A percentile compares a stretch with the other conserved stretches of the same genome.
phyloP scores from a whole-genome alignment of 805 yeast genomes.

The Danielozyma ontarioensis region DNA sequence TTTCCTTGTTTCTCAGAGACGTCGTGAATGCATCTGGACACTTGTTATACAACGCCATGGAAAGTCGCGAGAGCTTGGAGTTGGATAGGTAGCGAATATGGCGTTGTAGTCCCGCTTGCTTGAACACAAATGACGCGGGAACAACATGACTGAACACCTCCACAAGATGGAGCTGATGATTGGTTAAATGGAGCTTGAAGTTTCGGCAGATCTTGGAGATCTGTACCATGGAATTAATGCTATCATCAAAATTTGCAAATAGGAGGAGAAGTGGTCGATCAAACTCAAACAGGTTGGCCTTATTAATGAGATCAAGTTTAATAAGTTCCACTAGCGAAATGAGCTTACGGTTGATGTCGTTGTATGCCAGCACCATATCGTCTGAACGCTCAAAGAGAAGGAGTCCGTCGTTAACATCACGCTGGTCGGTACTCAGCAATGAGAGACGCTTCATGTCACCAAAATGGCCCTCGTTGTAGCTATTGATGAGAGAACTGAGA shows the following conservation, averaged over 20 bases:
- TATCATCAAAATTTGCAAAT: slow-evolving; percentile 41
- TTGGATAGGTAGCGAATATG: slow-evolving; percentile 24
- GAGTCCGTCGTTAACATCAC: background rate
- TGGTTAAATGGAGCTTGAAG: slow-evolving; percentile 34
- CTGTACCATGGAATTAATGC: slow-evolving; percentile 41
- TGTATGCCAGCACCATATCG: slow-evolving; percentile 11
- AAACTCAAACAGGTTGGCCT: slow-evolving; percentile 37
- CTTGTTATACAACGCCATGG: slow-evolving; percentile 54
- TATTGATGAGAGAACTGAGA: slow-evolving; percentile 34
- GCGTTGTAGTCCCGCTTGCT: slow-evolving; percentile 10
- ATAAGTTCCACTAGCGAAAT: slow-evolving; percentile 31
- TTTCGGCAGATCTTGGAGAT: slow-evolving; percentile 43
- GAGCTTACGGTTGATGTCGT: slow-evolving; percentile 23
- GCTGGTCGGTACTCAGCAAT: background rate
- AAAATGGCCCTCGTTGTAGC: slow-evolving; percentile 44
- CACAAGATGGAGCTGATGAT: slow-evolving; percentile 38
- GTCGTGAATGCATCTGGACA: slow-evolving; percentile 35
- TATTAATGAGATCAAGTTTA: slow-evolving; percentile 33
- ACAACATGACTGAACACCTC: slow-evolving; percentile 32
- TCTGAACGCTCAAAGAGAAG: background rate
- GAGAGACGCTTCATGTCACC: slow-evolving; percentile 29
- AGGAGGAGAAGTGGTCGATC: slow-evolving; percentile 47
- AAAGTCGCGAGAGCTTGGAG: slow-evolving; percentile 36
- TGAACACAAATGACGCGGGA: slow-evolving; percentile 24
- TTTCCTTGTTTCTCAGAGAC: slow-evolving; percentile 4